These are phyloP conservation scores for Beta macrorhiza DNA, from an alignment of 179 eudicot genomes.

Conservation along the genomic window DNA sequence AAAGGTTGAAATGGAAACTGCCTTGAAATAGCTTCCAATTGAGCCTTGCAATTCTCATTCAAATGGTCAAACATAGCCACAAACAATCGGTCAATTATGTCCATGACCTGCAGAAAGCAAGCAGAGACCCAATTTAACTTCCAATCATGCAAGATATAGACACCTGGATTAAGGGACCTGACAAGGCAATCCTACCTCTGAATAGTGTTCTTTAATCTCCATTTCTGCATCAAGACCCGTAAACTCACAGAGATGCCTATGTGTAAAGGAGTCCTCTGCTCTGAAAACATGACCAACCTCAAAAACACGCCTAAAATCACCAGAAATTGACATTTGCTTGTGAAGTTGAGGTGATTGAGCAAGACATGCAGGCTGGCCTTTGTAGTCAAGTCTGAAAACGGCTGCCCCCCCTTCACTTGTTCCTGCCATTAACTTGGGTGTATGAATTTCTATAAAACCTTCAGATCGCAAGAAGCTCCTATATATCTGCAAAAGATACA, in stretches of 20 bases:
- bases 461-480: conserved; percentile 52
- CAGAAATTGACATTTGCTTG: conserved; percentile 91
- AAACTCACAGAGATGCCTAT: conserved; percentile 90
- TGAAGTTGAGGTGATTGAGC: conserved; percentile 98
- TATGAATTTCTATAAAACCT: conserved; percentile 70
- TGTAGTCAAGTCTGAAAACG: conserved; percentile 81
- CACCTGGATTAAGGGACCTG: background rate
- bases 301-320: conserved; percentile 82
- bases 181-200: conserved; percentile 60
- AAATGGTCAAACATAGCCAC: conserved; percentile 71
- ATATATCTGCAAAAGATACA: conserved; percentile 51
- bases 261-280: conserved; percentile 92
- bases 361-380: conserved; percentile 86
- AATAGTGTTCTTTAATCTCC: conserved; percentile 88
- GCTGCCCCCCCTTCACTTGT: conserved; percentile 99
- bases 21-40: conserved; percentile 67
- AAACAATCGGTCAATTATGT: conserved; percentile 71
- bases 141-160: conserved; percentile 5
- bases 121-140: background rate
- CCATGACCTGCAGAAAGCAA: conserved; percentile 73
- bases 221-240: conserved; percentile 96
- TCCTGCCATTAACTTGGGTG: conserved; percentile 86
- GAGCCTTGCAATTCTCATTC: conserved; percentile 59
- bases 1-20: conserved; percentile 76
- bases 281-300: conserved; percentile 94